Conservation (phyloP, 179 eudicot species). For the Gypsophila paniculata region DNA sequence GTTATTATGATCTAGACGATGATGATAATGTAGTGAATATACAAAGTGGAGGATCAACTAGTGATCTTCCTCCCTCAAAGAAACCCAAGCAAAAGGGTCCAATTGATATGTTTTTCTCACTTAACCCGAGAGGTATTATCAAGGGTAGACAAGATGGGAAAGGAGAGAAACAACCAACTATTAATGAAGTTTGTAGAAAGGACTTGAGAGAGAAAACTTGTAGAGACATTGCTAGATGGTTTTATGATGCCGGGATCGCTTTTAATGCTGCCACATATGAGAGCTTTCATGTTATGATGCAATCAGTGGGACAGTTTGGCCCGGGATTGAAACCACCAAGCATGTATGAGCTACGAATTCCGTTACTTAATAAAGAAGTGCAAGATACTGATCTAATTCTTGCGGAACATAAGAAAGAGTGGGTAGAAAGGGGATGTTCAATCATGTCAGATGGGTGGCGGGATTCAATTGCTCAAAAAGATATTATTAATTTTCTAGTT, state of each 20-base stretch:
- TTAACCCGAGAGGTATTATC: no score
- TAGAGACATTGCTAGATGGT: conserved; percentile 13
- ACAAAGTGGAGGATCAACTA: no score
- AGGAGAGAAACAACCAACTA: no score
- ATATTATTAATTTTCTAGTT: conserved; percentile 5
- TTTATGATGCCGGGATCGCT: conserved; percentile 16
- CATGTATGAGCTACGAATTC: conserved; percentile 19
- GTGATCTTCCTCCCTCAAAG: no score
- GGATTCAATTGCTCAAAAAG: background rate
- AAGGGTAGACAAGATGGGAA: no score
- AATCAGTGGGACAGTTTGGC: conserved; percentile 19
- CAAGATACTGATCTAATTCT: background rate
- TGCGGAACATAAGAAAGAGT: conserved; percentile 23
- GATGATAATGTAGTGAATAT: no score
- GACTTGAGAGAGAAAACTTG: background rate
- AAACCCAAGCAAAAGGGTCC: no score
- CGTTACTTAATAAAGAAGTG: conserved; percentile 16
- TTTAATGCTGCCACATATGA: conserved; percentile 10
- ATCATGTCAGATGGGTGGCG: conserved; percentile 30
- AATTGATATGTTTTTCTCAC: no score
- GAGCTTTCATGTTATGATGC: conserved; percentile 8
- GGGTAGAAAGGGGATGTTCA: conserved; percentile 21
- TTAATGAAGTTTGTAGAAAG: no score
- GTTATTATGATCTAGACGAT: no score
- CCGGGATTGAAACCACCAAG: conserved; percentile 18